These are phyloP conservation scores for Phytophthora sojae DNA, from an alignment of 352 stramenopile species.

Conservation along the genomic window DNA sequence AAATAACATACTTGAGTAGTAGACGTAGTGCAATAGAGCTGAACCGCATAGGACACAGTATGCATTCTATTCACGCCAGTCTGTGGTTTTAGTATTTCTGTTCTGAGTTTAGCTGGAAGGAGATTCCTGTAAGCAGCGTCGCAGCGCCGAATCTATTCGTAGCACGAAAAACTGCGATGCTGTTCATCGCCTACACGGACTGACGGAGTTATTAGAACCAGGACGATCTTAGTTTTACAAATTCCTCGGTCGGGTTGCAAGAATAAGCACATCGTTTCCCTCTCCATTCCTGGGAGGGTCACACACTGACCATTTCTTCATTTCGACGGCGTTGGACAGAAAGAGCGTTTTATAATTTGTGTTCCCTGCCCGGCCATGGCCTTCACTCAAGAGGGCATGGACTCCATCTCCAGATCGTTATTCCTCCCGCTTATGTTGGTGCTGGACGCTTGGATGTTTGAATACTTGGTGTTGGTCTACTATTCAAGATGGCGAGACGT, in stretches of 20 bases:
- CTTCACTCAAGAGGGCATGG: constrained; percentile 18
- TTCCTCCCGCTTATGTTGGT: constrained; percentile 40
- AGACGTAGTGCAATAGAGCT: too few relatives aligned
- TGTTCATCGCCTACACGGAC: background rate
- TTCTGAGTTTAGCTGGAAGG: too few relatives aligned
- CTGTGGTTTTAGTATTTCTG: background rate
- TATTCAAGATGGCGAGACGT: constrained; percentile 29
- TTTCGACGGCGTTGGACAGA: background rate
- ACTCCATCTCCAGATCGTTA: constrained; percentile 9
- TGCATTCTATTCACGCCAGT: background rate
- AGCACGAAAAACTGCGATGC: background rate
- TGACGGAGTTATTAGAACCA: background rate
- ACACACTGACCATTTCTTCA: background rate
- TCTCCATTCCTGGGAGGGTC: background rate
- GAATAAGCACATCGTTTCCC: background rate
- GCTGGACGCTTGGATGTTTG: constrained; percentile 38
- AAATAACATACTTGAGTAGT: too few relatives aligned
- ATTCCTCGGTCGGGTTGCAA: background rate
- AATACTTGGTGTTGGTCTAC: constrained; percentile 43
- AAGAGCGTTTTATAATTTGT: too few relatives aligned
- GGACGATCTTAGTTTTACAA: background rate
- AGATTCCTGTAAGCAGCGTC: background rate
- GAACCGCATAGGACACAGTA: background rate
- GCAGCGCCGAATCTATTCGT: background rate
- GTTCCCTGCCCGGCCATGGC: background rate